These are phyloP conservation scores for Camelina sativa DNA, from an alignment of 345 rosid genomes.

Conservation along the genomic window DNA sequence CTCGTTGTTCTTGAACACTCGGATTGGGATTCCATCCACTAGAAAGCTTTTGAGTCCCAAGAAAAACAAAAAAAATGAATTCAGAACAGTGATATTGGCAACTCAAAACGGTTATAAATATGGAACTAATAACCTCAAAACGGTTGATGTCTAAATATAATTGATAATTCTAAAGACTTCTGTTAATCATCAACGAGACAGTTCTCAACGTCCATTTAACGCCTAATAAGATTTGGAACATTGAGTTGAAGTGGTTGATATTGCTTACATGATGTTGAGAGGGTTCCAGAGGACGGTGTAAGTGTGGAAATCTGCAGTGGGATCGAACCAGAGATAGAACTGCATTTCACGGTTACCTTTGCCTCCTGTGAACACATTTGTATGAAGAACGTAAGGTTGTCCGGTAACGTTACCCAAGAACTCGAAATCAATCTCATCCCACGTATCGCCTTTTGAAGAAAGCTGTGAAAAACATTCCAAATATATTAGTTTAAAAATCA, in stretches of 20 bases:
- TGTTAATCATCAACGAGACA: no score
- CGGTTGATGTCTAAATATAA: no score
- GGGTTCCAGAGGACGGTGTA: slow-evolving; percentile 85
- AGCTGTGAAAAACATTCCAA: slow-evolving; percentile 45
- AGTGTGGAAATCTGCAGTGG: slow-evolving; percentile 74
- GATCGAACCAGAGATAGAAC: slow-evolving; percentile 82
- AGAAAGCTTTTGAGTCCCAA: slow-evolving; percentile 49
- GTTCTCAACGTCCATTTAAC: no score
- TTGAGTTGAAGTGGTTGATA: no score
- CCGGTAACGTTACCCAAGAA: slow-evolving; percentile 78
- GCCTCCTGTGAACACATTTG: slow-evolving; percentile 71
- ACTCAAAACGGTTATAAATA: no score
- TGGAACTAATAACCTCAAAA: no score
- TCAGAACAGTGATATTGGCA: not conserved
- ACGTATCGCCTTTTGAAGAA: slow-evolving; percentile 57
- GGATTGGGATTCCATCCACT: slow-evolving; percentile 67
- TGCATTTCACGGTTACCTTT: slow-evolving; percentile 81
- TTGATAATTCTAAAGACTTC: no score
- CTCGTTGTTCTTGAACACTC: slow-evolving; percentile 81
- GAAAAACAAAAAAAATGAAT: not conserved
- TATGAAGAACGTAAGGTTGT: slow-evolving; percentile 74
- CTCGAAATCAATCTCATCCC: slow-evolving; percentile 86
- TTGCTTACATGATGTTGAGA: slow-evolving; percentile 54
- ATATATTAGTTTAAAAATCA: not conserved
- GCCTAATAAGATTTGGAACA: no score